Base-by-base conservation (phyloP, 73 alveolate genomes). In the Paramecium sonneborni region DNA sequence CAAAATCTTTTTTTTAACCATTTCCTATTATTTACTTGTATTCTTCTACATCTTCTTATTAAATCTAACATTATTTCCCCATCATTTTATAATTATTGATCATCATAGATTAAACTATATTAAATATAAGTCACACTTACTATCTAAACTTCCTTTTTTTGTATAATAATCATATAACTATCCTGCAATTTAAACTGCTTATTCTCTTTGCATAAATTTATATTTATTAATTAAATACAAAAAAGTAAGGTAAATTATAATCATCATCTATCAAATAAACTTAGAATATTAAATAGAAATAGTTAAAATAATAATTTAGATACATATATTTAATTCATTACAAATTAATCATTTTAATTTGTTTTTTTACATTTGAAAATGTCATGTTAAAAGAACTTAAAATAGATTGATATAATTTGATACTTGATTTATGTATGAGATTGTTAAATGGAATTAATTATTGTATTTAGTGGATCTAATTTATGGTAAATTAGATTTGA, bases 1-100 rank as follows among this genome's bases (percentile, higher is more conserved):
- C 86, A 72, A 72, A 72, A 72, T 72, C 86, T 14, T 34, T 72
- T 26, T 72, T 72, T 72, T 30, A 26, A 11, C 62, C 86, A 32
- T 35, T 58, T 58, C 82, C 86, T 26, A 72, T 11, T 4, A 72
- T 30, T 35, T 72, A 20, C 11, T 32, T 38, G 0, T 72, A 72
- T 18, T 72, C 55, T 3, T 72, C 62, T 7, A 72, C 5, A 72
- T 72, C 86, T 32, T 72, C 55, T 34, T 72, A 35, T 32, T 32
- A 32, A 6, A 38, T 32, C 30, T 30, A 15, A 34, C 0, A 72
- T 72, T 38, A 21, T 72, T 72, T 35, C 3, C 86, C 86, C 86
- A 72, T 35, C 55, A 72, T 35, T 26, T 72, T 35, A 72, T 32
- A 72, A 72, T 72, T 72, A 35, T 72, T 72, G 3, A 10, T 6